phyloP scores from a whole-genome alignment of 2,329 filamentous ascomycete genomes.

The Fusarium chlamydosporum region DNA sequence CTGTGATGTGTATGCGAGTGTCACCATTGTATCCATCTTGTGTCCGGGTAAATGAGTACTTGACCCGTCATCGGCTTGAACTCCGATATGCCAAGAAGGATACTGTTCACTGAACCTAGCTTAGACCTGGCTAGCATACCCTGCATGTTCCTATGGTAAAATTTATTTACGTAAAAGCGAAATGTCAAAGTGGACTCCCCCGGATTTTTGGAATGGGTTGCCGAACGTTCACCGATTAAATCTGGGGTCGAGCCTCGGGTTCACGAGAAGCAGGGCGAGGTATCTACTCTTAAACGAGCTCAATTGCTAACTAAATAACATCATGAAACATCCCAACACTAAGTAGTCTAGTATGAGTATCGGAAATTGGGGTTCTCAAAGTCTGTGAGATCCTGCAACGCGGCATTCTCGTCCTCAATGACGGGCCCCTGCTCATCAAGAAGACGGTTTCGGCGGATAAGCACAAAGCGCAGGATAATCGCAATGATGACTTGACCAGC shows the following conservation, averaged over 20 bases:
- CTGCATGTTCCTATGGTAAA: background rate
- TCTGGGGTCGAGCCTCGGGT: constrained; percentile 8
- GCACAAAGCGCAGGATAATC: constrained; percentile 37
- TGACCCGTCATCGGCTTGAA: background rate
- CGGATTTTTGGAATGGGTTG: constrained; percentile 14
- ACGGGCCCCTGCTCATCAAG: constrained; percentile 46
- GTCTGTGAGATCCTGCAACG: constrained; percentile 49
- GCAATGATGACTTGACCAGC: constrained; percentile 44
- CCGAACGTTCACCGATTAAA: constrained; percentile 4
- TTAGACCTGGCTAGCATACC: background rate
- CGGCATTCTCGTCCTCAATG: constrained; percentile 36
- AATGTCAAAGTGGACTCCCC: constrained; percentile 12
- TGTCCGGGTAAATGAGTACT: constrained; percentile 1
- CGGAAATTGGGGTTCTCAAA: constrained; percentile 51
- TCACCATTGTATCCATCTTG: background rate
- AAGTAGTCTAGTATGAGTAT: constrained; percentile 47
- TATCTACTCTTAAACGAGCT: background rate
- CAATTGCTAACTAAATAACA: constrained; percentile 25
- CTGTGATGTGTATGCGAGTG: no score
- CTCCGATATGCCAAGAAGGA: constrained; percentile 20
- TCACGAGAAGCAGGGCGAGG: background rate
- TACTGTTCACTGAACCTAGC: constrained; percentile 1
- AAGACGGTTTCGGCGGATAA: constrained; percentile 47
- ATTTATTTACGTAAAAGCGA: constrained; percentile 37
- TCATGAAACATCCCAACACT: constrained; percentile 1